phyloP scores from a whole-genome alignment of 768 basidiomycete genomes.

The Podaxis rugospora region DNA sequence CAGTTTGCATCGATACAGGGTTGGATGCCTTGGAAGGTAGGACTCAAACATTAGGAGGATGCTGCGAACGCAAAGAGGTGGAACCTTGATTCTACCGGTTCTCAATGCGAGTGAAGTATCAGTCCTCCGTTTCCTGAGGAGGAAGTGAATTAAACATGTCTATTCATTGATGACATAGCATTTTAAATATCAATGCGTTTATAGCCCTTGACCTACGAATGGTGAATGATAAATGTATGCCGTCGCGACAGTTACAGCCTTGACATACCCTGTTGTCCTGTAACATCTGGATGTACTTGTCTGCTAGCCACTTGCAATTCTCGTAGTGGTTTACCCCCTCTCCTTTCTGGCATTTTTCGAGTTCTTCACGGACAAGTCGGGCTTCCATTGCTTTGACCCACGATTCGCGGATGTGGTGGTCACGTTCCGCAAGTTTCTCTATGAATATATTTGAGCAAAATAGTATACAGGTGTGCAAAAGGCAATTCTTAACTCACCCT shows the following conservation, averaged over 20 bases:
- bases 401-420: constrained; percentile 78
- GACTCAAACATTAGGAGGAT: no score
- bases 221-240: neutral
- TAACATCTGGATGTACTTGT: constrained; percentile 79
- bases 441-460: neutral
- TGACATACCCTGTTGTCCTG: constrained; percentile 71
- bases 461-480: no score
- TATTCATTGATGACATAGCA: neutral
- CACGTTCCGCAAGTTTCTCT: constrained; percentile 69
- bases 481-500: constrained; percentile 32
- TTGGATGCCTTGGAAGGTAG: no score
- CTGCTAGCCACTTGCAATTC: constrained; percentile 81
- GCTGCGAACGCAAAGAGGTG: no score
- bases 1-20: no score
- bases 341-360: constrained; percentile 81
- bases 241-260: no score
- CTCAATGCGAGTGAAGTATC: neutral
- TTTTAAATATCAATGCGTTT: constrained; percentile 60
- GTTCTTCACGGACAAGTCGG: constrained; percentile 81
- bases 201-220: constrained; percentile 72
- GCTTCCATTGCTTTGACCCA: constrained; percentile 96
- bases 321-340: constrained; percentile 94
- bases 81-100: no score
- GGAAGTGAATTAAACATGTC: neutral
- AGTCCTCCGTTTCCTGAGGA: neutral